Base-by-base conservation (phyloP, 2,329 filamentous ascomycete genomes). In the Dactylellina haptotyla region DNA sequence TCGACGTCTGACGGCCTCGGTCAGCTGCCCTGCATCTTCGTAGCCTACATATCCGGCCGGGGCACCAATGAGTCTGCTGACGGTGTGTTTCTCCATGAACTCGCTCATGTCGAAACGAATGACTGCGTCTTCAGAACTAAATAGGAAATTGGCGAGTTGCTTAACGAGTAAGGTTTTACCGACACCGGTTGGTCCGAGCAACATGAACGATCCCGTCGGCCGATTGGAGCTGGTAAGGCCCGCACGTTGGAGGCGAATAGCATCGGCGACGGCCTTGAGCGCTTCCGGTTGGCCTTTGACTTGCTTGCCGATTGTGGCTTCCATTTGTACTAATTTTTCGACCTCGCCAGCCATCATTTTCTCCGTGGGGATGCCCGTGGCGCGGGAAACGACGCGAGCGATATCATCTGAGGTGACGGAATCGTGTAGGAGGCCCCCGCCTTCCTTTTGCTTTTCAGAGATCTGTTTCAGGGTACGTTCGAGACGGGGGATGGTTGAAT, bases 121-220 rank as follows among this genome's bases (percentile, higher is more conserved):
- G 25, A 99, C 92, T 1, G 95, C 94, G 26, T 88, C 88, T 78
- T 97, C 92, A 1, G 92, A 97, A 0, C 91, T 95, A 82, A 98
- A 99, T 37, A 99, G 84, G 83, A 97, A 98, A 67, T 86, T 87
- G 1, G 95, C 95, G 77, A 99, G 89, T 80, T 96, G 94, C 84
- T 98, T 98, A 85, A 93, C 97, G 0, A 98, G 87, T 80, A 98
- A 93, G 2, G 95, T 99, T 84, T 98, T 99, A 66, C 95, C 95
- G 16, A 97, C 94, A 79, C 95, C 95, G 0, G 95, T 98, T 3
- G 95, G 95, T 0, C 95, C 95, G 2, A 98, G 86, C 86, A 98
- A 97, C 89, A 98, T 97, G 83, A 98, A 97, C 0, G 91, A 96
- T 0, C 94, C 95, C 4, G 97, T 85, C 0, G 95, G 95, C 0